phyloP scores from a whole-genome alignment of 1,284 basidiomycete genomes.

The Heterobasidion annosum region DNA sequence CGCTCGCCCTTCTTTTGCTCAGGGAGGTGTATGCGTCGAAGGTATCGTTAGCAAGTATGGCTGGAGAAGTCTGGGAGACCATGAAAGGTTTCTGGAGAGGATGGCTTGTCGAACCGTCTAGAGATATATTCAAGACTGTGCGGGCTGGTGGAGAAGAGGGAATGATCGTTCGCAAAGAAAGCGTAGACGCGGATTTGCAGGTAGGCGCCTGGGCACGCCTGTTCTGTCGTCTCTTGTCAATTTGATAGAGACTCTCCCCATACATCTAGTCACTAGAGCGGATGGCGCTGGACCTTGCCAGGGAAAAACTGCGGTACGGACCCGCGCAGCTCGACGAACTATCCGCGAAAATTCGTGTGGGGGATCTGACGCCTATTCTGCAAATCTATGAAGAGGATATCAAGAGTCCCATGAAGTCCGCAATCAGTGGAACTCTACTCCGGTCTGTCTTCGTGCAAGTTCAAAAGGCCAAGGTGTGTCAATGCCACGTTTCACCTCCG shows the following conservation, averaged over 20 bases:
- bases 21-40: slow-evolving; percentile 42
- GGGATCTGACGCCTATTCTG: slow-evolving; percentile 86
- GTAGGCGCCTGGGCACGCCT: slow-evolving; percentile 27
- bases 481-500: background rate
- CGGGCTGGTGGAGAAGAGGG: slow-evolving; percentile 66
- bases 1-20: slow-evolving; percentile 41
- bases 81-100: slow-evolving; percentile 68
- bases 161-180: slow-evolving; percentile 70
- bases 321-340: slow-evolving; percentile 57
- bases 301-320: slow-evolving; percentile 66
- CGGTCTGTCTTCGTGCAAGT: slow-evolving; percentile 88
- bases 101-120: slow-evolving; percentile 87
- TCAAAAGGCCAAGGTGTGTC: slow-evolving; percentile 86
- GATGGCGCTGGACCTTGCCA: slow-evolving; percentile 84
- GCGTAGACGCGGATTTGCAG: slow-evolving; percentile 71
- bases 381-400: slow-evolving; percentile 91
- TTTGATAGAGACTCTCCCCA: background rate
- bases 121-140: slow-evolving; percentile 78
- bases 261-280: slow-evolving; percentile 73
- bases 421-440: slow-evolving; percentile 74
- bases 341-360: slow-evolving; percentile 59
- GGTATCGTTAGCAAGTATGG: slow-evolving; percentile 42
- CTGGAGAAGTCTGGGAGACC: slow-evolving; percentile 62
- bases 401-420: slow-evolving; percentile 77
- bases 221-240: background rate